These are phyloP conservation scores for Brassica incana DNA, from an alignment of 345 rosid genomes.

Conservation along the genomic window DNA sequence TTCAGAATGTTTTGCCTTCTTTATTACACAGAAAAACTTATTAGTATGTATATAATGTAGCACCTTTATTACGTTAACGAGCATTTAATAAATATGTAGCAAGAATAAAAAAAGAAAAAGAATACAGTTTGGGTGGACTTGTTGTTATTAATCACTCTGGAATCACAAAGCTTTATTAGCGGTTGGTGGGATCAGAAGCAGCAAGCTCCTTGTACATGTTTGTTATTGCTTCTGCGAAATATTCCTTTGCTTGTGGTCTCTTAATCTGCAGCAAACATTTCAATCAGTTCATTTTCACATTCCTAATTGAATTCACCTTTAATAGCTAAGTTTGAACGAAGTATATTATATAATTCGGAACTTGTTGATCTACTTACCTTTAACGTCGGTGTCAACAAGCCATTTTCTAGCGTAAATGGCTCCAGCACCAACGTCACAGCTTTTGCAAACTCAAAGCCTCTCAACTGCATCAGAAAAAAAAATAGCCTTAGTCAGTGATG, in stretches of 20 bases:
- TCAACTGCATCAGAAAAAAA: slow-evolving; percentile 30
- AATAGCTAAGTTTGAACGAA: neutral
- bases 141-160: slow-evolving; percentile 13
- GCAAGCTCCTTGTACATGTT: slow-evolving; percentile 75
- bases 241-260: slow-evolving; percentile 94
- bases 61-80: slow-evolving; percentile 29
- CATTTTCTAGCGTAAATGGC: slow-evolving; percentile 81
- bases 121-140: slow-evolving; percentile 12
- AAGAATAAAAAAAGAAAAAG: neutral
- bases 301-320: neutral
- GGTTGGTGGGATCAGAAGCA: slow-evolving; percentile 52
- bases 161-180: slow-evolving; percentile 36
- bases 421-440: slow-evolving; percentile 84
- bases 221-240: slow-evolving; percentile 64
- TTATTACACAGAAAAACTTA: neutral
- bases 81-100: slow-evolving; percentile 21
- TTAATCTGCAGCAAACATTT: slow-evolving; percentile 55
- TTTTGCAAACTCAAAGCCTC: slow-evolving; percentile 95
- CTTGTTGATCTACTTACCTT: slow-evolving; percentile 54
- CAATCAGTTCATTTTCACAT: neutral
- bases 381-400: slow-evolving; percentile 87
- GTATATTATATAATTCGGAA: neutral
- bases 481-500: slow-evolving; percentile 5
- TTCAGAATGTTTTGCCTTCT: neutral
- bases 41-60: neutral